A percentile compares a stretch with the other conserved stretches of the same genome.
phyloP scores from a whole-genome alignment of 139 green algal species.

The Chlorella sp. region DNA sequence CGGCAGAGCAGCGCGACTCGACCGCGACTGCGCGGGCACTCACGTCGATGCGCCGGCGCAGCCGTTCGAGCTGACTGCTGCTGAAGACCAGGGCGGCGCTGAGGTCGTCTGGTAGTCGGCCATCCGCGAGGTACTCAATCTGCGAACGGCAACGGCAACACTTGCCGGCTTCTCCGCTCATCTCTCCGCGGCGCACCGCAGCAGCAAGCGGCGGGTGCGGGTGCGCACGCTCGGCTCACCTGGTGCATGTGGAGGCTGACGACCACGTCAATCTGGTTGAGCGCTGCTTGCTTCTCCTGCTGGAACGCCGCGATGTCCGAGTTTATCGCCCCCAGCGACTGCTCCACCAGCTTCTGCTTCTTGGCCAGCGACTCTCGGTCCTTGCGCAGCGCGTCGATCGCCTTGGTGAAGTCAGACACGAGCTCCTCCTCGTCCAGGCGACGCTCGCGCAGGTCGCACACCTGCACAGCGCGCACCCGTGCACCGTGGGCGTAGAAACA shows the following conservation, averaged over 20 bases:
- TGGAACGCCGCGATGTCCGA: constrained; percentile 71
- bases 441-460: constrained; percentile 69
- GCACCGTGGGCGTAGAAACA: too few relatives aligned
- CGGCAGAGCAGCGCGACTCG: too few relatives aligned
- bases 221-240: too few relatives aligned
- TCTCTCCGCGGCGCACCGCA: too few relatives aligned
- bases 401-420: constrained; percentile 54
- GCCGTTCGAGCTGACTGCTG: constrained; percentile 38
- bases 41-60: constrained; percentile 52
- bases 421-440: constrained; percentile 72
- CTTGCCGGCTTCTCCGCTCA: too few relatives aligned
- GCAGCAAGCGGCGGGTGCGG: too few relatives aligned
- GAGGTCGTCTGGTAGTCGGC: constrained; percentile 52
- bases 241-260: constrained; percentile 49
- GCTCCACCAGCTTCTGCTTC: constrained; percentile 66
- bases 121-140: constrained; percentile 60
- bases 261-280: constrained; percentile 68
- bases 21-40: not conserved
- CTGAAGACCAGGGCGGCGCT: constrained; percentile 60
- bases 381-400: constrained; percentile 61
- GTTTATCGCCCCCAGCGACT: constrained; percentile 48
- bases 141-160: constrained; percentile 11
- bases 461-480: too few relatives aligned
- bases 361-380: constrained; percentile 61
- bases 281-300: constrained; percentile 75